Evolutionary conservation across 192 early-diverging fungal species (phyloP).

Genomic region (Backusella westeae): DNA sequence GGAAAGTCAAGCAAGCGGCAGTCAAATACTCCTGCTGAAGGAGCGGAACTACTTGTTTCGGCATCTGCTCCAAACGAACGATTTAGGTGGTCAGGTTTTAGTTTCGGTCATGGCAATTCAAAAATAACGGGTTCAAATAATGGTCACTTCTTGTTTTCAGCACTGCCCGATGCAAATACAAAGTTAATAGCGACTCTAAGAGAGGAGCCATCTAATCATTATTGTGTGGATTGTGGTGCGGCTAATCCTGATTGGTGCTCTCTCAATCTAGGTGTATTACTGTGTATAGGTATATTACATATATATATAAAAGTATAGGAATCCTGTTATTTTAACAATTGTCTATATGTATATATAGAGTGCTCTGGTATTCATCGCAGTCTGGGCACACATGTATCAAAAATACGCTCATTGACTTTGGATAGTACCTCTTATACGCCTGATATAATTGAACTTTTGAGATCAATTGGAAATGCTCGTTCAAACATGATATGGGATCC

Average conservation of each 20-base stretch:
- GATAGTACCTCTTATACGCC: slow-evolving; percentile 65
- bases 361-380: slow-evolving; percentile 73
- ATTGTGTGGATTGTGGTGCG: slow-evolving; percentile 69
- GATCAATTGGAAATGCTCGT: slow-evolving; percentile 58
- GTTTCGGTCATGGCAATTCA: slow-evolving; percentile 7
- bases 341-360: slow-evolving; percentile 40
- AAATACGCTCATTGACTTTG: slow-evolving; percentile 68
- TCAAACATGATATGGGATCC: slow-evolving; percentile 68
- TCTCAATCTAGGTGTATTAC: slow-evolving; percentile 66
- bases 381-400: slow-evolving; percentile 73
- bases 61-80: slow-evolving; percentile 6
- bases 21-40: slow-evolving; percentile 8
- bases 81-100: slow-evolving; percentile 18
- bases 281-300: slow-evolving; percentile 61
- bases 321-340: neutral
- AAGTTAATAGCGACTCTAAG: slow-evolving; percentile 8
- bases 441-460: slow-evolving; percentile 59
- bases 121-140: neutral
- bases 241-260: slow-evolving; percentile 71
- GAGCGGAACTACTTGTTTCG: slow-evolving; percentile 4
- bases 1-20: neutral
- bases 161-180: slow-evolving; percentile 13
- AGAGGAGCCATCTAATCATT: slow-evolving; percentile 45
- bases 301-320: neutral
- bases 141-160: neutral